Evolutionary conservation across 1,284 basidiomycete species (phyloP).

Genomic region (Boletus semigastroideus): DNA sequence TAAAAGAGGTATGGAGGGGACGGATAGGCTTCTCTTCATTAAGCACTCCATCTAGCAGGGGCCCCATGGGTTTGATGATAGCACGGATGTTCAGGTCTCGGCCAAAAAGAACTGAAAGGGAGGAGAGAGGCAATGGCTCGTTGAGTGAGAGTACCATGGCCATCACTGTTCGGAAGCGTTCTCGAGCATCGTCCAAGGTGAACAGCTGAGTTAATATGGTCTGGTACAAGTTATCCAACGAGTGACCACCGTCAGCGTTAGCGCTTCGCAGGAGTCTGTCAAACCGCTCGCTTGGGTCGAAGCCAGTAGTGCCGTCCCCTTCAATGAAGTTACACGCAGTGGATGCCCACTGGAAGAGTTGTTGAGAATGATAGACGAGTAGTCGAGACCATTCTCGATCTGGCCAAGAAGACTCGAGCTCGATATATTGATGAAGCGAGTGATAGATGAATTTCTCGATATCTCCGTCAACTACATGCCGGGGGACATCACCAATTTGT

Average conservation of each 20-base stretch:
- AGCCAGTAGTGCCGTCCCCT: background rate
- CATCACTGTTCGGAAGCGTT: background rate
- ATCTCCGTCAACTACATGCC: background rate
- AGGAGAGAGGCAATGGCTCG: background rate
- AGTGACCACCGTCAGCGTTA: background rate
- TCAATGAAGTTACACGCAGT: background rate
- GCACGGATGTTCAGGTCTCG: background rate
- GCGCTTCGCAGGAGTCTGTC: background rate
- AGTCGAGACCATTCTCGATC: background rate
- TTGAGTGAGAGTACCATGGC: constrained; percentile 3
- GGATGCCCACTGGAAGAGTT: background rate
- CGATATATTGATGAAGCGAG: background rate
- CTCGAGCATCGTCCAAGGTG: background rate
- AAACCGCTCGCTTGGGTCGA: background rate
- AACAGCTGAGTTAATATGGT: background rate
- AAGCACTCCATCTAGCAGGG: background rate
- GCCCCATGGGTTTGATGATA: constrained; percentile 5
- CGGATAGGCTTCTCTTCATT: background rate
- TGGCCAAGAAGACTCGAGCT: background rate
- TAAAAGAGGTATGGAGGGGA: background rate
- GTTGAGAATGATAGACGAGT: background rate
- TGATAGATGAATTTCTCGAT: background rate
- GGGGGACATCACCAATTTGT: background rate
- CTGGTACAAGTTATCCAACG: background rate
- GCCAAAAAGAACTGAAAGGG: background rate